A percentile compares a stretch with the other conserved stretches of the same genome.
These are phyloP conservation scores for Phoenix dactylifera DNA, from an alignment of 176 grass and related monocot species.

Conservation along the genomic window DNA sequence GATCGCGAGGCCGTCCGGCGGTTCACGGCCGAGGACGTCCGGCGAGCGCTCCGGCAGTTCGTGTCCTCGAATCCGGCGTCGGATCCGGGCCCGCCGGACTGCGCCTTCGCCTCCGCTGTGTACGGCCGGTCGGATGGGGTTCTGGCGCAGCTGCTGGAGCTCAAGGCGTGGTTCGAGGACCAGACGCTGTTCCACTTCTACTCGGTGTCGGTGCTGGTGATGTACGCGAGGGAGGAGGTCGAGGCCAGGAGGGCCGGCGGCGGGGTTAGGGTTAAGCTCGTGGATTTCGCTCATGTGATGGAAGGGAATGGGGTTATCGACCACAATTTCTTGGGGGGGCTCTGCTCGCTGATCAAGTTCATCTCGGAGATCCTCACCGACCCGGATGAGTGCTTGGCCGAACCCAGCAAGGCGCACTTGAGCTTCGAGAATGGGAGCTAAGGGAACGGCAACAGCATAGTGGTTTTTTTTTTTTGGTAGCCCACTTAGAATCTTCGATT, in stretches of 20 bases:
- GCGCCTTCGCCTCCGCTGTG: conserved; percentile 39
- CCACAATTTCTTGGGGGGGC: conserved; percentile 83
- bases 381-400: neutral
- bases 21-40: conserved; percentile 33
- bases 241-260: neutral
- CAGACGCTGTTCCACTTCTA: conserved; percentile 91
- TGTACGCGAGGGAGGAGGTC: conserved; percentile 33
- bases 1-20: conserved; percentile 33
- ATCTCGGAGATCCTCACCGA: conserved; percentile 47
- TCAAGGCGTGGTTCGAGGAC: conserved; percentile 87
- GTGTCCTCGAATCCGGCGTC: conserved; percentile 30
- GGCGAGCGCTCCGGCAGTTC: conserved; percentile 53
- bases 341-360: conserved; percentile 74
- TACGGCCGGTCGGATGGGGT: conserved; percentile 52
- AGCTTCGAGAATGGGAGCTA: no score
- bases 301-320: conserved; percentile 72
- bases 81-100: conserved; percentile 20
- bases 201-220: conserved; percentile 56
- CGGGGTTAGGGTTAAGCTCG: conserved; percentile 50
- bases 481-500: no score
- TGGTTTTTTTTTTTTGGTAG: no score
- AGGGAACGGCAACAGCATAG: no score
- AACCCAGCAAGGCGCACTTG: no score
- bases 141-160: conserved; percentile 58
- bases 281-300: conserved; percentile 72